These are phyloP conservation scores for Fusarium anguioides DNA, from an alignment of 2,329 filamentous ascomycete genomes.

Conservation along the genomic window DNA sequence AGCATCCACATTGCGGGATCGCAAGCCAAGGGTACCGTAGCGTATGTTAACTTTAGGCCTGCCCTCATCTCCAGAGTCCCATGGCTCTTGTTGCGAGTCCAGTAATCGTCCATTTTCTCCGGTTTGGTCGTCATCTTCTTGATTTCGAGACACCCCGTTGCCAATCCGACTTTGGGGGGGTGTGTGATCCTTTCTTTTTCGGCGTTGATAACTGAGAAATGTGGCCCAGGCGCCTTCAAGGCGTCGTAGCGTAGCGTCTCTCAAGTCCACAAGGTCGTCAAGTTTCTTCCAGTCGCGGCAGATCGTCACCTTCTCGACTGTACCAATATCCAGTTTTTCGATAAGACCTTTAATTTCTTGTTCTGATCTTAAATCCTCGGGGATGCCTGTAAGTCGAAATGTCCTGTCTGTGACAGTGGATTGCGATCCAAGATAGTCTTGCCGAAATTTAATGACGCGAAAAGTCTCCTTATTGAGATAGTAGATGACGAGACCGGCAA, in stretches of 20 bases:
- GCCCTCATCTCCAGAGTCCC: conserved; percentile 54
- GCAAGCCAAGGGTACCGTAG: conserved; percentile 80
- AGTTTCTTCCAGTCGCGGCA: conserved; percentile 89
- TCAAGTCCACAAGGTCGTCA: conserved; percentile 76
- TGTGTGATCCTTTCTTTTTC: conserved; percentile 17
- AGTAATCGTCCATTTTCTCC: conserved; percentile 72
- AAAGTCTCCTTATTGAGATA: conserved; percentile 85
- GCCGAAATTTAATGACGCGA: conserved; percentile 84
- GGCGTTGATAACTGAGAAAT: conserved; percentile 56
- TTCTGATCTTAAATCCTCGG: conserved; percentile 80
- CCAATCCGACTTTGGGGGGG: neutral
- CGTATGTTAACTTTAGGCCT: conserved; percentile 79
- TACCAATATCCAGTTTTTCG: conserved; percentile 87
- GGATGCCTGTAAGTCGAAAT: conserved; percentile 90
- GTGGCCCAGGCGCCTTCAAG: conserved; percentile 88
- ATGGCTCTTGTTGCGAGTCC: conserved; percentile 52
- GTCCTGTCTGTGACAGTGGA: conserved; percentile 97
- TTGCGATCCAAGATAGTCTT: conserved; percentile 92
- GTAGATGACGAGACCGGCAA: conserved; percentile 83
- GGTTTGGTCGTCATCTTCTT: conserved; percentile 56
- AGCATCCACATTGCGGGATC: conserved; percentile 81
- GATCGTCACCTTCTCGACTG: conserved; percentile 86
- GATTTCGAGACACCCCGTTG: conserved; percentile 41
- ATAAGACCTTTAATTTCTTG: conserved; percentile 86
- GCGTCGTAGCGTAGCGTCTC: conserved; percentile 73